Conservation (phyloP, 805 yeast species). For the Yarrowia sp. region DNA sequence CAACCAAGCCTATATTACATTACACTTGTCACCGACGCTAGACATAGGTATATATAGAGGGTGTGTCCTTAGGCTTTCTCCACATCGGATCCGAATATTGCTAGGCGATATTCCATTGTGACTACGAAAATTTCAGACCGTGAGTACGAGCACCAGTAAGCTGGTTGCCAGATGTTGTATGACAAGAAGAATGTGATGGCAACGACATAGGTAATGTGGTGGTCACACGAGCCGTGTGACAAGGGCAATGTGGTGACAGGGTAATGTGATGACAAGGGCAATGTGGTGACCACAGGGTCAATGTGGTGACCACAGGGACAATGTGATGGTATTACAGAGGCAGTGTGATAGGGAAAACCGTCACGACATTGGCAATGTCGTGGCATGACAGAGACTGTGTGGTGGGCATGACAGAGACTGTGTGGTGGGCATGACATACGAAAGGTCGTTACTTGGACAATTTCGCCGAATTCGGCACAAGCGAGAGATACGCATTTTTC, state of each 20-base stretch:
- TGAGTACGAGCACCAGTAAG: neutral
- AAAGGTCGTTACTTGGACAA: neutral
- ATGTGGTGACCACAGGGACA: too few species aligned
- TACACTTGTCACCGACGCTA: conserved; percentile 3
- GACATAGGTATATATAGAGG: conserved; percentile 17
- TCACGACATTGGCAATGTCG: neutral
- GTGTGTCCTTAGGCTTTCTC: conserved; percentile 12
- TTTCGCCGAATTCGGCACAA: too few species aligned
- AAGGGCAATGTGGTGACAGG: too few species aligned
- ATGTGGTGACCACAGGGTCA: too few species aligned
- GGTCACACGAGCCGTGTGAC: too few species aligned
- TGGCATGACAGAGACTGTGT: neutral
- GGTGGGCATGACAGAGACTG: neutral
- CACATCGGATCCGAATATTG: conserved; percentile 21
- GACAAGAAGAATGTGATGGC: too few species aligned
- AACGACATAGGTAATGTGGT: too few species aligned
- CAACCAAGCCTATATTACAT: conserved; percentile 16
- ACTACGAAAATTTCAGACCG: conserved; percentile 14
- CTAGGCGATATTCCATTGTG: conserved; percentile 6
- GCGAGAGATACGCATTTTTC: too few species aligned
- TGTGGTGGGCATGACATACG: neutral
- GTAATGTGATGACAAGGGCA: too few species aligned
- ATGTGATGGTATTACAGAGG: neutral
- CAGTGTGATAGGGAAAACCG: neutral
- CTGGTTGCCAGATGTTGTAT: too few species aligned